Evolutionary conservation across 1,284 basidiomycete species (phyloP).

Genomic region (Fistulina hepatica): DNA sequence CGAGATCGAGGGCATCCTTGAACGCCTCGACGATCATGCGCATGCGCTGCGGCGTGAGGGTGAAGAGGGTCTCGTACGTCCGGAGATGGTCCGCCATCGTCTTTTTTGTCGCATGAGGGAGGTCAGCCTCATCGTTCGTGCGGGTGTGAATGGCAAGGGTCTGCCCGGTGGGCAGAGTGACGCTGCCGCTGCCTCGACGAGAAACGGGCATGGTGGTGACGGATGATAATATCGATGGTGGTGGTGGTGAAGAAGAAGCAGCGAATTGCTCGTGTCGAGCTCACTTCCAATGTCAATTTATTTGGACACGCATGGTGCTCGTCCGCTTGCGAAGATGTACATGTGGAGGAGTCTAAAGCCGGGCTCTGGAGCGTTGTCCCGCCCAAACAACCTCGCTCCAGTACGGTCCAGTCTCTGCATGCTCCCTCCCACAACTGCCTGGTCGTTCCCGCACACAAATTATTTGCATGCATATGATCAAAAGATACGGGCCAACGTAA

Average conservation of each 20-base stretch:
- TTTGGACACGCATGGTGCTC: too few relatives aligned
- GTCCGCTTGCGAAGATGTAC: too few relatives aligned
- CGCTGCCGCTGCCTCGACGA: conserved; percentile 63
- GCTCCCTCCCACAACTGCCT: too few relatives aligned
- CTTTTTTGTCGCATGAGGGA: conserved; percentile 82
- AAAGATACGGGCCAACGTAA: too few relatives aligned
- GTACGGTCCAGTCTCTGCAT: too few relatives aligned
- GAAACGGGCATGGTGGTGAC: conserved; percentile 44
- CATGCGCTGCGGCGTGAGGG: conserved; percentile 87
- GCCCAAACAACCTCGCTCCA: too few relatives aligned
- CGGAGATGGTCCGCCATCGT: conserved; percentile 84
- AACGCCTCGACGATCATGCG: conserved; percentile 96
- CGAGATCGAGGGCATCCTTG: conserved; percentile 83
- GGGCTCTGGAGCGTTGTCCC: too few relatives aligned
- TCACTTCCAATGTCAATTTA: too few relatives aligned
- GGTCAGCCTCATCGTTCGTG: conserved; percentile 60
- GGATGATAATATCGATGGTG: conserved; percentile 1
- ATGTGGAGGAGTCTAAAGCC: too few relatives aligned
- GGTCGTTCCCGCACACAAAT: too few relatives aligned
- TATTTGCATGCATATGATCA: too few relatives aligned
- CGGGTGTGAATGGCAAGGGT: conserved; percentile 70
- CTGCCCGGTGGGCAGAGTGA: conserved; percentile 61
- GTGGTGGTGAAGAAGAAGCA: neutral
- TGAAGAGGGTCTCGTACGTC: conserved; percentile 80
- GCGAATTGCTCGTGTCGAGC: too few relatives aligned